Evolutionary conservation across 169 alveolate genomes (phyloP), one percentile per base, ranked within the genome.

Genomic region (Plasmodium coatneyi): DNA sequence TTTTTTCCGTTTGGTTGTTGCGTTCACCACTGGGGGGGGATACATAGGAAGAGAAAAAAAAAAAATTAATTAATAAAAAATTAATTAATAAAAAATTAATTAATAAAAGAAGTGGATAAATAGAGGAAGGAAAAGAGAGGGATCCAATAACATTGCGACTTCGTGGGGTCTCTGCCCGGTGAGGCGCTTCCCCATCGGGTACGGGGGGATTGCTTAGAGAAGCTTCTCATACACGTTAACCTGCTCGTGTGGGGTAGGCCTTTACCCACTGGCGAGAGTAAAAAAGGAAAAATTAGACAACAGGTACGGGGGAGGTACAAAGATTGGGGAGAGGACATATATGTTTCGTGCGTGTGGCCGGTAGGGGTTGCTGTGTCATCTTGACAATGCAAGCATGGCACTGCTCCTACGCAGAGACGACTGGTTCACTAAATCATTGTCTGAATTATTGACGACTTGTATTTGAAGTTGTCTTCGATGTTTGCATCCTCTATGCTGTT

Each of bases 401-500:
- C 12, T 0, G 72, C 2, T 56, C 9, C 6, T 54, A 0, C 5
- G 3, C 16, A n/a, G 2, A 39, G 14, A 22, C 16, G 5, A 9
- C 3, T 19, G 1, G 9, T 79, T 5, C 14, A 22, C 39, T 28
- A 89, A 79, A 89, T 89, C 94, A 89, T 89, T 4, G 94, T 89
- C 34, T 89, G 89, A 10, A 89, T 70, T 14, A 89, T 89, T 2
- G 94, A 89, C 1, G 94, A 89, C 22, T 89, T 89, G 72, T 89
- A 80, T 34, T 79, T 89, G 56, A 80, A 89, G 22, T 30, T 41
- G 25, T 89, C 82, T 16, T 79, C 83, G 1, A 89, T 80, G 49
- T 89, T 80, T 1, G 84, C 76, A 34, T 89, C 94, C 19, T 56
- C 74, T 30, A 97, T 95, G 34, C 96, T 93, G 52, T 98, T 97